Conservation (phyloP, 2,329 filamentous ascomycete genomes). For the Neopestalotiopsis rosae region DNA sequence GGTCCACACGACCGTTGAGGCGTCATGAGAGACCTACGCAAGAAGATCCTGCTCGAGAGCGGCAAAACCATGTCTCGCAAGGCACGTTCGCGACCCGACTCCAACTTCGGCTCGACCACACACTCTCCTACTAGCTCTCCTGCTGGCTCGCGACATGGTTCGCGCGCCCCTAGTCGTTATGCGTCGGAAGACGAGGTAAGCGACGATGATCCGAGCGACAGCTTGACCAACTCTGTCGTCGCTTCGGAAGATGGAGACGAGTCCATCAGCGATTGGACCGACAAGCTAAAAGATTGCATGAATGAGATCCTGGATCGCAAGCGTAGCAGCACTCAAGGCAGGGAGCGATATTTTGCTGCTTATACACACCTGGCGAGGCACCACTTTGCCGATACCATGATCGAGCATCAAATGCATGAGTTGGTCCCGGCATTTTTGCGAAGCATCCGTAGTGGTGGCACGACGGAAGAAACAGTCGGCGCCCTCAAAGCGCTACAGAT, state of each 20-base stretch:
- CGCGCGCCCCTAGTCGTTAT: conserved; percentile 64
- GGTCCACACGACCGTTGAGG: not conserved
- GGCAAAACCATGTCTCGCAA: conserved; percentile 76
- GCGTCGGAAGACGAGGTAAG: conserved; percentile 69
- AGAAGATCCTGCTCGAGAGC: conserved; percentile 72
- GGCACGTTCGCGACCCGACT: conserved; percentile 61
- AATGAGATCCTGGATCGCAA: conserved; percentile 77
- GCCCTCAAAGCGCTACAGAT: conserved; percentile 76
- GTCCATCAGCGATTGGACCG: conserved; percentile 62
- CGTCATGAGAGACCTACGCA: conserved; percentile 67
- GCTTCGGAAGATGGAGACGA: conserved; percentile 72
- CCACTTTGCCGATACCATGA: conserved; percentile 68
- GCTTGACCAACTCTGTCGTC: conserved; percentile 50
- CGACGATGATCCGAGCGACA: conserved; percentile 58
- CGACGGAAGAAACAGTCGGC: conserved; percentile 70
- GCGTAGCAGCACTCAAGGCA: conserved; percentile 73
- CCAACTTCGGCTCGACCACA: conserved; percentile 61
- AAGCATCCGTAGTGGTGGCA: conserved; percentile 72
- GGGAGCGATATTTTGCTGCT: conserved; percentile 66
- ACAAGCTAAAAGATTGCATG: conserved; percentile 69
- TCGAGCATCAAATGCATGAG: conserved; percentile 64
- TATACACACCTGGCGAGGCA: conserved; percentile 71
- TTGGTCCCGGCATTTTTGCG: conserved; percentile 70
- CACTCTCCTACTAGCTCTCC: conserved; percentile 63
- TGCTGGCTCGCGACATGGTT: conserved; percentile 61